These are phyloP conservation scores for Lodderomyces beijingensis DNA, from an alignment of 1,139 yeast species.

Conservation along the genomic window DNA sequence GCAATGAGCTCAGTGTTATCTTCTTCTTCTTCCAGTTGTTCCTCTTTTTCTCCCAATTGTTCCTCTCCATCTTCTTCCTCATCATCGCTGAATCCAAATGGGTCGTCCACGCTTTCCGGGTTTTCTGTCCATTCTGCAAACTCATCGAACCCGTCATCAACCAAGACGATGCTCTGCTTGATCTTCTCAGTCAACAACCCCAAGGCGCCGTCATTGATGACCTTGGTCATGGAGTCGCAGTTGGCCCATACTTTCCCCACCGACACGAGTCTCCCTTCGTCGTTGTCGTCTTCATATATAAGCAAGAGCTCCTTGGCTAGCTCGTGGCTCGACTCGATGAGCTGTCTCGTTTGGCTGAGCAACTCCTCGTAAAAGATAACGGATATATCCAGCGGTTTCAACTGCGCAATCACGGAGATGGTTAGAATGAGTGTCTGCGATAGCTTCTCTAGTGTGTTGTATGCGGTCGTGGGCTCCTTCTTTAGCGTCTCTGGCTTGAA, in stretches of 20 bases:
- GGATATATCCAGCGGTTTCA: slow-evolving; percentile 35
- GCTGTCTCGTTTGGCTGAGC: slow-evolving; percentile 14
- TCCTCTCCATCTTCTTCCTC: slow-evolving; percentile 27
- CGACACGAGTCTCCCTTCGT: slow-evolving; percentile 44
- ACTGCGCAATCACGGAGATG: slow-evolving; percentile 44
- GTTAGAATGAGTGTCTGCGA: slow-evolving; percentile 42
- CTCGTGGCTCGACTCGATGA: slow-evolving; percentile 8
- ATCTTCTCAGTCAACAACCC: slow-evolving; percentile 47
- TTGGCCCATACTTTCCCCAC: slow-evolving; percentile 65
- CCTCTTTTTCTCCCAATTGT: slow-evolving; percentile 21
- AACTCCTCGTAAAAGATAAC: slow-evolving; percentile 39
- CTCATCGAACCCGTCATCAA: slow-evolving; percentile 64
- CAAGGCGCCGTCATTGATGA: slow-evolving; percentile 45
- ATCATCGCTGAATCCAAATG: slow-evolving; percentile 33
- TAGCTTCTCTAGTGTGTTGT: slow-evolving; percentile 47
- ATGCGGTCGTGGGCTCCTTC: slow-evolving; percentile 42
- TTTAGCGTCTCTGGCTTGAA: slow-evolving; percentile 55
- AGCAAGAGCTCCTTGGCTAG: slow-evolving; percentile 22
- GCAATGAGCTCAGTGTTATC: slow-evolving; percentile 19
- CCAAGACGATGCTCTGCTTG: slow-evolving; percentile 40
- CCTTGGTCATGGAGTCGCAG: slow-evolving; percentile 43
- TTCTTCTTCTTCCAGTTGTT: slow-evolving; percentile 19
- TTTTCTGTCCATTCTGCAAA: slow-evolving; percentile 63
- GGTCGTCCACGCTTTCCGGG: slow-evolving; percentile 50
- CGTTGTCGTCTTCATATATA: slow-evolving; percentile 14